Evolutionary conservation across 129 eudicot species (phyloP).

Genomic region (Chrysanthemum seticuspe): DNA sequence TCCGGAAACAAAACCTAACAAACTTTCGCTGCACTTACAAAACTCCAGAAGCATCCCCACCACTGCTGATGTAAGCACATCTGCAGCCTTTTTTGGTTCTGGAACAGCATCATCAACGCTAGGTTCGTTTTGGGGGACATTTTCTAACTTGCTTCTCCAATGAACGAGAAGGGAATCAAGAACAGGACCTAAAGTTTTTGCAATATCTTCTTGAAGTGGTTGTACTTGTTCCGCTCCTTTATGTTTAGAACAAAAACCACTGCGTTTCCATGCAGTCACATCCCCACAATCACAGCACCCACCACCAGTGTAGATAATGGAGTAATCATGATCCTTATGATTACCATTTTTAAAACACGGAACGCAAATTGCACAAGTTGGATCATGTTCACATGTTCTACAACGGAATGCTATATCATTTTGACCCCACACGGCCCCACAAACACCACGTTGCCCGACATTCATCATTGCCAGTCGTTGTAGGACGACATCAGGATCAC

Average conservation of each 20-base stretch:
- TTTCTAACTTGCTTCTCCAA: slow-evolving; percentile 64
- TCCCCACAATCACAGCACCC: slow-evolving; percentile 99
- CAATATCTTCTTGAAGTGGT: slow-evolving; percentile 74
- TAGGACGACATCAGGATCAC: slow-evolving; percentile 57
- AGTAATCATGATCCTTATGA: slow-evolving; percentile 90
- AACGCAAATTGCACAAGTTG: slow-evolving; percentile 97
- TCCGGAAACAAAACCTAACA: slow-evolving; percentile 85
- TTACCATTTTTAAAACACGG: slow-evolving; percentile 93
- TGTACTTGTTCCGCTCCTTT: slow-evolving; percentile 95
- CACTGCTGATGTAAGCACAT: slow-evolving; percentile 63
- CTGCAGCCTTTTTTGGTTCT: slow-evolving; percentile 43
- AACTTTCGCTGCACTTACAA: slow-evolving; percentile 80
- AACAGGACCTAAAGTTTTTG: slow-evolving; percentile 73
- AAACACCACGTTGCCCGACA: slow-evolving; percentile 79
- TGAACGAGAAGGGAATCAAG: slow-evolving; percentile 56
- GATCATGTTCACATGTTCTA: slow-evolving; percentile 96
- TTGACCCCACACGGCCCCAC: slow-evolving; percentile 98
- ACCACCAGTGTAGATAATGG: slow-evolving; percentile 90
- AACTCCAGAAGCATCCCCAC: slow-evolving; percentile 91
- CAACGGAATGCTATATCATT: slow-evolving; percentile 93
- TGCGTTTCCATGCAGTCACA: slow-evolving; percentile 94
- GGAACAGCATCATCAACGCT: slow-evolving; percentile 30
- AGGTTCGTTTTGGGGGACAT: slow-evolving; percentile 31
- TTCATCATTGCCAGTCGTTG: slow-evolving; percentile 46
- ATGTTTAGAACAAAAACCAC: slow-evolving; percentile 97